Base-by-base conservation (phyloP, 2,329 filamentous ascomycete genomes). In the Lecanicillium sp. region DNA sequence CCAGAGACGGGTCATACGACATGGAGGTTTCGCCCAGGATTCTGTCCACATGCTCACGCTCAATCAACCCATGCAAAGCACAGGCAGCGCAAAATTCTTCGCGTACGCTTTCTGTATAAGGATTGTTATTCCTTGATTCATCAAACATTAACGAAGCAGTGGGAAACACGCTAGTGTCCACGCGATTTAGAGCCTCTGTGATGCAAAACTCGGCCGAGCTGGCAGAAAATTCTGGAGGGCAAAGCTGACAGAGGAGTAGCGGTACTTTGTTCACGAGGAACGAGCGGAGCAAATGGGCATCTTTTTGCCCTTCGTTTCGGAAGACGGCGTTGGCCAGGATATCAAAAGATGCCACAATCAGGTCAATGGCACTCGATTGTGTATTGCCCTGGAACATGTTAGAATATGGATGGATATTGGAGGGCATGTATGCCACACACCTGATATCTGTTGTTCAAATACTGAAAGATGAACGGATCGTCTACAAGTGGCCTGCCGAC, bases 291-390 rank as follows among this genome's bases (percentile, higher is more conserved):
- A 90, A 64, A 42, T 88, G 81, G 40, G 86, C 84, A 5, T 71
- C 66, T 40, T 69, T 69, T 30, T 63, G 63, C 1, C 67, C 68
- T 45, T 78, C 72, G 31, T 69, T 72, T 5, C 71, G 77, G 49
- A 92, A 86, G 46, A 90, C 84, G 5, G 84, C 84, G 52, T 94
- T 94, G 27, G 88, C 85, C 13, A 98, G 69, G 5, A 94, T 74
- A 51, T 97, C 89, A 53, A 98, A 97, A 0, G 88, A 81, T 2
- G 88, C 87, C 9, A 90, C 74, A 30, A 97, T 84, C 2, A 97
- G 69, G 51, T 96, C 88, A 39, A 87, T 78, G 1, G 85, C 79
- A 32, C 87, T 79, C 11, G 77, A 73, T 58, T 90, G 84, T 30
- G 84, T 72, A 51, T 95, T 84, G 29, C 83, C 84, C 74, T 88